Percentiles rank a stretch among this genome's conserved stretches.
phyloP scores from a whole-genome alignment of 148 eudicot species.

The Spergularia marina region DNA sequence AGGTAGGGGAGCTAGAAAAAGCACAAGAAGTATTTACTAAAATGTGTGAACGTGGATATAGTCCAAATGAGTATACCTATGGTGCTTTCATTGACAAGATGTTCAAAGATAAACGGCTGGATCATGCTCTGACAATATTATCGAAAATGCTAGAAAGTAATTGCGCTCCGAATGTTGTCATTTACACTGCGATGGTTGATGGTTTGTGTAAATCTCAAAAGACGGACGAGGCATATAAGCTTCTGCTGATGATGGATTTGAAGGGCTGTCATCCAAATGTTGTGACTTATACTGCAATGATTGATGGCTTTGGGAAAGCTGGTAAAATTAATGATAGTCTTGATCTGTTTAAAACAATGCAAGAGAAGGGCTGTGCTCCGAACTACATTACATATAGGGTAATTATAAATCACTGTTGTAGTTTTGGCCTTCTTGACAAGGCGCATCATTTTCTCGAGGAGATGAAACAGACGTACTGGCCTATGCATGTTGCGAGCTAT shows the following conservation, averaged over 20 bases:
- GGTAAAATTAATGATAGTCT: slow-evolving; percentile 71
- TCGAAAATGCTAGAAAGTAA: slow-evolving; percentile 66
- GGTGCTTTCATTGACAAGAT: slow-evolving; percentile 62
- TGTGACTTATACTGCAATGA: slow-evolving; percentile 88
- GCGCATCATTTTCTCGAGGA: slow-evolving; percentile 78
- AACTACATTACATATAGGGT: slow-evolving; percentile 79
- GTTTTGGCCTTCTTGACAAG: slow-evolving; percentile 64
- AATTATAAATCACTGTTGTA: slow-evolving; percentile 72
- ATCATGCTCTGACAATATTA: slow-evolving; percentile 60
- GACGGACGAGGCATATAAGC: slow-evolving; percentile 80
- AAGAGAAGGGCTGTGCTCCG: slow-evolving; percentile 72
- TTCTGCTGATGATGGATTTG: slow-evolving; percentile 87
- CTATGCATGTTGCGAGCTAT: slow-evolving; percentile 60
- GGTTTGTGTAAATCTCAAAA: slow-evolving; percentile 91
- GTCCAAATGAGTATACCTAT: slow-evolving; percentile 53
- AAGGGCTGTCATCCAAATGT: slow-evolving; percentile 91
- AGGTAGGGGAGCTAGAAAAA: slow-evolving; percentile 65
- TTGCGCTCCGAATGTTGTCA: slow-evolving; percentile 76
- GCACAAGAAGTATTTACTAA: slow-evolving; percentile 53
- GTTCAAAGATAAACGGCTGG: slow-evolving; percentile 71
- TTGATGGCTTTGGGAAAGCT: slow-evolving; percentile 84
- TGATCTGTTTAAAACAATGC: slow-evolving; percentile 64
- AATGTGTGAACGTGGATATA: slow-evolving; percentile 62
- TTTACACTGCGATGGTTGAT: slow-evolving; percentile 88
- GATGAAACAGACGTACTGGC: slow-evolving; percentile 97